A percentile compares a stretch with the other conserved stretches of the same genome.
Evolutionary conservation across 306 rosid species (phyloP).

Genomic region (Morella rubra): DNA sequence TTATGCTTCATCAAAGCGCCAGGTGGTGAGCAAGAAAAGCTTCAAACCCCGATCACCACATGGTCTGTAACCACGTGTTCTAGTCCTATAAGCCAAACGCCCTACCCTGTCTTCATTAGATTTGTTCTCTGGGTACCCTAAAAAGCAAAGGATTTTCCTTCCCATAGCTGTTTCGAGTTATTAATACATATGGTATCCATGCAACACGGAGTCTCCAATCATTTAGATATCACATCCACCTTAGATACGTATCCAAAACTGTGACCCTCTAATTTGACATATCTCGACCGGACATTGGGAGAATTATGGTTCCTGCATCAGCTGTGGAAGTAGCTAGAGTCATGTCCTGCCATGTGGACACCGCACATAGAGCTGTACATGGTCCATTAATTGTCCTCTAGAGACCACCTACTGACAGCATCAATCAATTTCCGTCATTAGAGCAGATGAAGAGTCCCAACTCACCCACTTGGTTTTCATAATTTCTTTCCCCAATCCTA

Average conservation of each 20-base stretch:
- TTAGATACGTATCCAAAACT: neutral
- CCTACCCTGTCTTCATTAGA: too few relatives aligned
- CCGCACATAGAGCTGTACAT: neutral
- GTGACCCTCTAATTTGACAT: neutral
- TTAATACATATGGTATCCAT: too few relatives aligned
- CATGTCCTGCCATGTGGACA: slow-evolving; percentile 13
- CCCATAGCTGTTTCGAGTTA: neutral
- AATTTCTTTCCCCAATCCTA: too few relatives aligned
- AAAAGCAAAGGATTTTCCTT: too few relatives aligned
- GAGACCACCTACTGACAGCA: neutral
- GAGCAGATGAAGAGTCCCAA: neutral
- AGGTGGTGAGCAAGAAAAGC: too few relatives aligned
- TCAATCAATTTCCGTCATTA: neutral
- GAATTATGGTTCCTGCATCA: neutral
- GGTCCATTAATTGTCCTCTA: neutral
- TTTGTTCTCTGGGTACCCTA: too few relatives aligned
- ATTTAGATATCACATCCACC: neutral
- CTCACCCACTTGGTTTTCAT: neutral
- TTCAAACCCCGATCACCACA: too few relatives aligned
- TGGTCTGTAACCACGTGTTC: too few relatives aligned
- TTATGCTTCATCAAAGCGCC: too few relatives aligned
- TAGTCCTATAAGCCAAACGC: too few relatives aligned
- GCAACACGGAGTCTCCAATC: neutral
- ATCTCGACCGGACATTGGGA: neutral
- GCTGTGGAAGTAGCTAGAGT: slow-evolving; percentile 4